Conservation (phyloP, 2,329 filamentous ascomycete species). For the Fusarium sp. region DNA sequence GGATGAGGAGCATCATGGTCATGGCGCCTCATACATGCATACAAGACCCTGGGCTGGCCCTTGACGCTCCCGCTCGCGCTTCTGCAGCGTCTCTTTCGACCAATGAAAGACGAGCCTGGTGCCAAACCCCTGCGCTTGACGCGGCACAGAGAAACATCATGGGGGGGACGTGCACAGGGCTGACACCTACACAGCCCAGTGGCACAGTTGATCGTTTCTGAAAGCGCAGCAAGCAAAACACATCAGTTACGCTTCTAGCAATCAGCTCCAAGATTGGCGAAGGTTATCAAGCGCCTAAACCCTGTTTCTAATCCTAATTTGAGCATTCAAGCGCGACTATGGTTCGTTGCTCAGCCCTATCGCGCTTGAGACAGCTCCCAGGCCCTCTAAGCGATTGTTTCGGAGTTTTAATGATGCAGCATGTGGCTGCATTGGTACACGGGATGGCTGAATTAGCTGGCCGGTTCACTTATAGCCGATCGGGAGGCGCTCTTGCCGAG, state of each 20-base stretch:
- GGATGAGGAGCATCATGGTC: background rate
- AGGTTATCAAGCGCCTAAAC: background rate
- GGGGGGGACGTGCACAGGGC: constrained; percentile 32
- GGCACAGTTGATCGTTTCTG: constrained; percentile 24
- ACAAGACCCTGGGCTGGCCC: background rate
- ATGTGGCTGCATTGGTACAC: constrained; percentile 18
- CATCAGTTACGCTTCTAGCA: background rate
- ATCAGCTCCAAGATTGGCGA: constrained; percentile 4
- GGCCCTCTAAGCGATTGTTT: background rate
- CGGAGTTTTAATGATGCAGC: background rate
- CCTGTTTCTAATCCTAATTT: constrained; percentile 11
- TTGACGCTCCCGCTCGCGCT: constrained; percentile 2
- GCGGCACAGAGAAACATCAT: background rate
- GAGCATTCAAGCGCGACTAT: constrained; percentile 6
- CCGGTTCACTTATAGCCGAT: background rate
- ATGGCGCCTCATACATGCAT: constrained; percentile 18
- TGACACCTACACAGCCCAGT: constrained; percentile 34
- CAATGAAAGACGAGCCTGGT: constrained; percentile 14
- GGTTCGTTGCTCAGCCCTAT: background rate
- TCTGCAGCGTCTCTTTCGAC: constrained; percentile 31
- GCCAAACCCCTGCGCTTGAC: background rate
- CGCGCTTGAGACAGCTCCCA: constrained; percentile 15
- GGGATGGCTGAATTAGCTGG: constrained; percentile 15
- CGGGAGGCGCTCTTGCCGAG: background rate
- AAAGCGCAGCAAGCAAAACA: constrained; percentile 20